phyloP scores from a whole-genome alignment of 2,329 filamentous ascomycete species.

The Fragosphaeria purpurea region DNA sequence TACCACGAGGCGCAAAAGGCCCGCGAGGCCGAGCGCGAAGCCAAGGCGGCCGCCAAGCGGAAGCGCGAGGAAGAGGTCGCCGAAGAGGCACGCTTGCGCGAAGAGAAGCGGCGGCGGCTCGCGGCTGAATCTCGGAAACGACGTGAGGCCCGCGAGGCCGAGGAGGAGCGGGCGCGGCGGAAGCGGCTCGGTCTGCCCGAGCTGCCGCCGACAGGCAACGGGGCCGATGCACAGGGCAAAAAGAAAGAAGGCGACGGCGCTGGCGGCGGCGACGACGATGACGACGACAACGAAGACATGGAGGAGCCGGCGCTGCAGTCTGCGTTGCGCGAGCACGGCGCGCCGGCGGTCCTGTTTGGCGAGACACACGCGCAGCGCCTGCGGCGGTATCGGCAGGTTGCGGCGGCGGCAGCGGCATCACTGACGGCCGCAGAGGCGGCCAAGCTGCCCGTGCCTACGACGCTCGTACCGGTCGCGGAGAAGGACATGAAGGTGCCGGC shows the following conservation, averaged over 20 bases:
- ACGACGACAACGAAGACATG: constrained; percentile 33
- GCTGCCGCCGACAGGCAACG: constrained; percentile 33
- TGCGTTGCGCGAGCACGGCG: constrained; percentile 60
- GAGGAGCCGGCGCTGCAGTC: constrained; percentile 61
- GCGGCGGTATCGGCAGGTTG: constrained; percentile 59
- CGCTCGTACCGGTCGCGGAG: constrained; percentile 67
- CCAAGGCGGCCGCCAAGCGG: constrained; percentile 66
- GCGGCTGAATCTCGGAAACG: constrained; percentile 68
- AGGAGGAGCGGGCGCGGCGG: constrained; percentile 61
- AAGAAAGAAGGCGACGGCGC: constrained; percentile 16
- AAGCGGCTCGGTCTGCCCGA: constrained; percentile 75
- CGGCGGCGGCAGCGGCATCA: constrained; percentile 42
- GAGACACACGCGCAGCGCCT: constrained; percentile 64
- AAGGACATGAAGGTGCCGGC: constrained; percentile 76
- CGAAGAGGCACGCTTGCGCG: constrained; percentile 55
- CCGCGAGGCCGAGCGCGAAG: constrained; percentile 60
- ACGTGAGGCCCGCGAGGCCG: constrained; percentile 62
- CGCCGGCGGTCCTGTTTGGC: constrained; percentile 70
- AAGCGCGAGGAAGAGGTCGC: constrained; percentile 81
- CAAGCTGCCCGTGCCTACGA: constrained; percentile 74
- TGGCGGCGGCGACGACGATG: constrained; percentile 27
- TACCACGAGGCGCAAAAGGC: constrained; percentile 76
- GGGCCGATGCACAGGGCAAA: constrained; percentile 28
- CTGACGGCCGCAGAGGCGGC: not conserved
- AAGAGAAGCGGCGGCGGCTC: constrained; percentile 71